Conservation (phyloP, 169 alveolate species). For the Plasmodium sp. region DNA sequence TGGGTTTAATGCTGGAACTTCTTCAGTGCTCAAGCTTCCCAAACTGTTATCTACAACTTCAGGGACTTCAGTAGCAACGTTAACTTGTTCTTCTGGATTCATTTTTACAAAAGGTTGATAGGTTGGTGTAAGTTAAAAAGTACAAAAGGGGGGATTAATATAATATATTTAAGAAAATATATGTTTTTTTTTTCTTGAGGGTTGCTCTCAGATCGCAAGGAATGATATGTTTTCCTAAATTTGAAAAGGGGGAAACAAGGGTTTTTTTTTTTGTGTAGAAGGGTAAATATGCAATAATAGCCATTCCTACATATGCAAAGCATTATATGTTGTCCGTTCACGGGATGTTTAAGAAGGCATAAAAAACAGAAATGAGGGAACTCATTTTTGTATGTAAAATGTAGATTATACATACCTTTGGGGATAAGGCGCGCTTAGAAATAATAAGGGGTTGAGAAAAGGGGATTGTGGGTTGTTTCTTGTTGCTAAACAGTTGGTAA, state of each 20-base stretch:
- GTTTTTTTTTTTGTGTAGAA: not conserved
- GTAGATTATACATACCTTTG: not conserved
- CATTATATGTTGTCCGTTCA: too few relatives aligned
- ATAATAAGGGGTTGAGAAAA: not conserved
- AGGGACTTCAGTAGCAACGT: not conserved
- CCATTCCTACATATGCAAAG: not conserved
- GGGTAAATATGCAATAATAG: not conserved
- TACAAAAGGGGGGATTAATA: not conserved
- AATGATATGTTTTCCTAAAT: not conserved
- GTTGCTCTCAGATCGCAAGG: not conserved
- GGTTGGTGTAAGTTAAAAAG: not conserved
- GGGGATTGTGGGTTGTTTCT: not conserved
- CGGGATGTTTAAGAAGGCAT: not conserved
- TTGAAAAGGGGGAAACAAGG: not conserved
- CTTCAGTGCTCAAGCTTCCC: not conserved
- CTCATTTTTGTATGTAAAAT: not conserved
- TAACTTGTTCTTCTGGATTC: not conserved
- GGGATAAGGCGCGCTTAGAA: not conserved
- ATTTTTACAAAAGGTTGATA: not conserved
- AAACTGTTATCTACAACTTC: not conserved
- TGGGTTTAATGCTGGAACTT: not conserved
- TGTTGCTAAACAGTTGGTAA: not conserved
- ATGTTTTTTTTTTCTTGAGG: not conserved
- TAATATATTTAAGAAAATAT: not conserved
- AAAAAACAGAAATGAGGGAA: not conserved